These are phyloP conservation scores for Endothia cerciana DNA, from an alignment of 2,329 filamentous ascomycete species.

Conservation along the genomic window DNA sequence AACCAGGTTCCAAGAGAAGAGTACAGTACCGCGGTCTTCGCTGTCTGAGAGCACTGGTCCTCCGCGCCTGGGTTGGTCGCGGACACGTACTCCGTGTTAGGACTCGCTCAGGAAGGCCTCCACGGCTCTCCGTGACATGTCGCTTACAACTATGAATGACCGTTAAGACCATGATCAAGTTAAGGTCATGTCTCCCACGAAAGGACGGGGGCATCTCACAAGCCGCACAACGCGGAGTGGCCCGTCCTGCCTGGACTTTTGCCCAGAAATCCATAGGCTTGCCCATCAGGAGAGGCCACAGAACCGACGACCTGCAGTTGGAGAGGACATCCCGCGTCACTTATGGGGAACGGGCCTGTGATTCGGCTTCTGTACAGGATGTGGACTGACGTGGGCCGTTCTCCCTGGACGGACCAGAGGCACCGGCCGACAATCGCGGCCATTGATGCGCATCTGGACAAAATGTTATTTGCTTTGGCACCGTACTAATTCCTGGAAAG, in stretches of 20 bases:
- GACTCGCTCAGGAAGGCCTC: background rate
- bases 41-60: background rate
- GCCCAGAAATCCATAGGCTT: background rate
- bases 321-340: slow-evolving; percentile 9
- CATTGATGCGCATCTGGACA: slow-evolving; percentile 1
- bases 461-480: slow-evolving; percentile 18
- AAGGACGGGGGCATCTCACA: too few species aligned
- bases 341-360: background rate
- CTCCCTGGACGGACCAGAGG: slow-evolving; percentile 22
- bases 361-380: slow-evolving; percentile 3
- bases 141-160: too few species aligned
- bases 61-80: too few species aligned
- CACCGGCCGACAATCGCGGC: slow-evolving; percentile 24
- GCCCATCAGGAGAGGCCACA: background rate
- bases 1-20: background rate
- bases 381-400: slow-evolving; percentile 25
- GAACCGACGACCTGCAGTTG: slow-evolving; percentile 1
- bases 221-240: too few species aligned
- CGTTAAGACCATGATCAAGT: too few species aligned
- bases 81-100: too few species aligned
- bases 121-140: too few species aligned
- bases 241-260: background rate
- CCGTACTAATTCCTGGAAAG: slow-evolving; percentile 8
- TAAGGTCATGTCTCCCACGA: too few species aligned
- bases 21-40: too few species aligned